Percentiles rank a stretch among this genome's conserved stretches.
Conservation (phyloP, 1,139 yeast genomes). For the Suhomyces bokatorum region DNA sequence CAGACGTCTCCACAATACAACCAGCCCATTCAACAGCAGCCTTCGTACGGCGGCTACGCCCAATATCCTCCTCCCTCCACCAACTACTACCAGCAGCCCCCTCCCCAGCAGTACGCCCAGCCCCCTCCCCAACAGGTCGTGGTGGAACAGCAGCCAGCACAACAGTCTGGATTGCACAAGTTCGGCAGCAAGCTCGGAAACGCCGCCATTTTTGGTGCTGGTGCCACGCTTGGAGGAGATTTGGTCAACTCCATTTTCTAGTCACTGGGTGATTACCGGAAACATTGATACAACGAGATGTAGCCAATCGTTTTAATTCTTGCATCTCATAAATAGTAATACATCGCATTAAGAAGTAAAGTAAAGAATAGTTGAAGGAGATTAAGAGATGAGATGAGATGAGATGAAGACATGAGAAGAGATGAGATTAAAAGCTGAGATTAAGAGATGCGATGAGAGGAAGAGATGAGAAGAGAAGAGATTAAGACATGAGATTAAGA, state of each 20-base stretch:
- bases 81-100: slow-evolving; percentile 41
- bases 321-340: too few species aligned
- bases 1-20: slow-evolving; percentile 20
- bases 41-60: slow-evolving; percentile 46
- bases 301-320: neutral
- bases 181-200: slow-evolving; percentile 86
- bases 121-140: slow-evolving; percentile 10
- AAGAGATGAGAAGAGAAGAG: too few species aligned
- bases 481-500: too few species aligned
- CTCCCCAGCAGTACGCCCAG: slow-evolving; percentile 28
- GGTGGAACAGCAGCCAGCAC: slow-evolving; percentile 12
- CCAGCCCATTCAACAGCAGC: slow-evolving; percentile 24
- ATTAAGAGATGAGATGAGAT: too few species aligned
- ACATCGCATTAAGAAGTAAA: too few species aligned
- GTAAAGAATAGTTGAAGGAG: too few species aligned
- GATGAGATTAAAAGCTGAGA: too few species aligned
- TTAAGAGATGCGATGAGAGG: too few species aligned
- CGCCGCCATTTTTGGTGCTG: slow-evolving; percentile 96
- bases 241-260: slow-evolving; percentile 81
- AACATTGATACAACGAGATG: neutral
- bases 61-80: slow-evolving; percentile 53
- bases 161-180: slow-evolving; percentile 49
- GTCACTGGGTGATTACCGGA: slow-evolving; percentile 9
- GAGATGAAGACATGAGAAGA: too few species aligned
- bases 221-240: slow-evolving; percentile 92